Base-by-base conservation (phyloP, 495 filamentous ascomycete species). In the Neurospora sp. region DNA sequence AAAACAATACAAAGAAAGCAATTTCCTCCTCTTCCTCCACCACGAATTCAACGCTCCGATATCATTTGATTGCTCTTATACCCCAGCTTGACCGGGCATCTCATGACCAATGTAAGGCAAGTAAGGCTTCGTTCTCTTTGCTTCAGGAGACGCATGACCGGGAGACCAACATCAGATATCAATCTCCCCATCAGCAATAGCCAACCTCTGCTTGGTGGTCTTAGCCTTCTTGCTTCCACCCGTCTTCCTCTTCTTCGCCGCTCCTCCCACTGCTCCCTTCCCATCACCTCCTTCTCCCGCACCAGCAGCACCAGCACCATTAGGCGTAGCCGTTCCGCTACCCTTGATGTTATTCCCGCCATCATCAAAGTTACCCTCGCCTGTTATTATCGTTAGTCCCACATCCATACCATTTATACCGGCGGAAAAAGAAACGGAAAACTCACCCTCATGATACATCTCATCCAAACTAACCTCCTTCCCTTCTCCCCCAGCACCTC, bases 361-460 rank as follows among this genome's bases (percentile, higher is more conserved):
- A 79, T 97, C 94, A 77, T 96, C 93, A 79, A 98, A 98, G 78
- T 96, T 89, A 41, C 94, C 94, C 86, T 98, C 94, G 78, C 94
- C 94, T 97, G 78, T 75, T 31, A 12, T 39, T 27, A 27, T 27
- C 27, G 27, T 27, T 27, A 27, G 27, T 2, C 27, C 27, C 27
- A 27, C 27, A 27, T 27, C 27, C 27, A 27, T 2, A 27, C 27
- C 27, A 27, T 27, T 2, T 1, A 2, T 27, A 27, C 27, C 27
- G 27, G 27, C 27, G 27, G 27, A 48, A 62, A 37, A 62, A 39
- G 8, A 20, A n/a, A 39, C 39, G 4, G 39, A 37, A 42, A 72
- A 84, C 91, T 86, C 84, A 97, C 94, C 94, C 88, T 98, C 94
- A 83, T 98, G 94, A 84, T 98, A 98, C 93, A 98, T 93, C 79